A percentile compares a stretch with the other conserved stretches of the same genome.
These are phyloP conservation scores for Knufia petricola DNA, from an alignment of 2,329 filamentous ascomycete species.

Conservation along the genomic window DNA sequence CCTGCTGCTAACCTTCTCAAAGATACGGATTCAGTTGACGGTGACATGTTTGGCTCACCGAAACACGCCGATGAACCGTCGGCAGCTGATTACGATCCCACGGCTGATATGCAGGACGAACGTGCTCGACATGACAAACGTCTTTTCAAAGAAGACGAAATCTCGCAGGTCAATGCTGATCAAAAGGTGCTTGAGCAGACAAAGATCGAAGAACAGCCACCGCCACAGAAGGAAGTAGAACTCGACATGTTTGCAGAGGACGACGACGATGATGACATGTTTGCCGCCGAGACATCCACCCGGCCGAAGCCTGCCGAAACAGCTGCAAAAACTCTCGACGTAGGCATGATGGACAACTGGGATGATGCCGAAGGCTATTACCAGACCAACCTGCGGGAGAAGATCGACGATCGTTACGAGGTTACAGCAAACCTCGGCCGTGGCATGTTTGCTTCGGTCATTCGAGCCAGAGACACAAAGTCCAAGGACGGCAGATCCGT, in stretches of 20 bases:
- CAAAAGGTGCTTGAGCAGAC: conserved; percentile 42
- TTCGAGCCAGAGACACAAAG: conserved; percentile 69
- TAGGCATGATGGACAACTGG: conserved; percentile 80
- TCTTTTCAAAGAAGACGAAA: conserved; percentile 47
- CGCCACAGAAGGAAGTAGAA: conserved; percentile 41
- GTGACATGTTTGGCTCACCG: conserved; percentile 36
- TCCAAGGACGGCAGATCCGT: conserved; percentile 57
- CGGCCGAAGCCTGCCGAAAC: conserved; percentile 39
- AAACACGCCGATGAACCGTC: conserved; percentile 58
- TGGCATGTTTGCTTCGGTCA: conserved; percentile 96
- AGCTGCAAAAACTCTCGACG: conserved; percentile 50
- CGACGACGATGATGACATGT: conserved; percentile 65
- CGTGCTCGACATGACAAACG: conserved; percentile 59
- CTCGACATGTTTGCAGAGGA: conserved; percentile 56
- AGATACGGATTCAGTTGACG: conserved; percentile 59
- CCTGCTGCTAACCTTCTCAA: conserved; percentile 55
- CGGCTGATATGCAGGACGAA: conserved; percentile 78
- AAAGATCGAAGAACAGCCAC: conserved; percentile 24
- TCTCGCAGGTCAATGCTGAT: conserved; percentile 50
- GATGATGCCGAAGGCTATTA: conserved; percentile 95
- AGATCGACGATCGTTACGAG: conserved; percentile 81
- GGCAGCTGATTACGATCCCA: conserved; percentile 89
- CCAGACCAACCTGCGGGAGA: conserved; percentile 83
- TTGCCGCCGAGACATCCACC: conserved; percentile 64
- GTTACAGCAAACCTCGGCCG: conserved; percentile 79